phyloP scores from a whole-genome alignment of 2,329 filamentous ascomycete genomes.

The Nigrospora sphaerica region DNA sequence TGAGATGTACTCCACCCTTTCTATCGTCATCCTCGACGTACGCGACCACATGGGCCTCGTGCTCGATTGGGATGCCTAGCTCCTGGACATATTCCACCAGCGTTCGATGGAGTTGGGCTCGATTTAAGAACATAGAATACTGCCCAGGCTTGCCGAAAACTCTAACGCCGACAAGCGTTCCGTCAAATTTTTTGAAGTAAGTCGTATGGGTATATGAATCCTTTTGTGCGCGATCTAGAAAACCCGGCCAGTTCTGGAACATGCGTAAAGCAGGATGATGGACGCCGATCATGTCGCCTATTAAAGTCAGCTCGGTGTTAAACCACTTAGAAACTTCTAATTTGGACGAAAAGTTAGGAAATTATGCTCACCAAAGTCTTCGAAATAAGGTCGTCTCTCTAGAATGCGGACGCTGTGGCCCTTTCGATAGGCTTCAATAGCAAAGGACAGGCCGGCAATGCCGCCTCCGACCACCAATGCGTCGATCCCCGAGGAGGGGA shows the following conservation, averaged over 20 bases:
- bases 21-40: slow-evolving; percentile 1
- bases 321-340: too few relatives aligned
- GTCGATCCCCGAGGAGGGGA: slow-evolving; percentile 1
- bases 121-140: background rate
- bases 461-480: slow-evolving; percentile 1
- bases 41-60: background rate
- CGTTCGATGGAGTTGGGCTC: background rate
- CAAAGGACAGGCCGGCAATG: background rate
- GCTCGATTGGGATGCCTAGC: background rate
- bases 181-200: too few relatives aligned
- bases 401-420: background rate
- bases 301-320: too few relatives aligned
- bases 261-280: background rate
- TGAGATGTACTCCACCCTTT: slow-evolving; percentile 12
- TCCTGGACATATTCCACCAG: background rate
- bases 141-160: too few relatives aligned
- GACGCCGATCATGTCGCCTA: background rate
- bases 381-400: background rate
- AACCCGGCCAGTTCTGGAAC: background rate
- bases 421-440: slow-evolving; percentile 2
- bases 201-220: too few relatives aligned
- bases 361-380: background rate
- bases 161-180: too few relatives aligned
- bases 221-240: background rate
- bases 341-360: too few relatives aligned